These are phyloP conservation scores for Pulveroboletus frians DNA, from an alignment of 768 basidiomycete species.

Conservation along the genomic window DNA sequence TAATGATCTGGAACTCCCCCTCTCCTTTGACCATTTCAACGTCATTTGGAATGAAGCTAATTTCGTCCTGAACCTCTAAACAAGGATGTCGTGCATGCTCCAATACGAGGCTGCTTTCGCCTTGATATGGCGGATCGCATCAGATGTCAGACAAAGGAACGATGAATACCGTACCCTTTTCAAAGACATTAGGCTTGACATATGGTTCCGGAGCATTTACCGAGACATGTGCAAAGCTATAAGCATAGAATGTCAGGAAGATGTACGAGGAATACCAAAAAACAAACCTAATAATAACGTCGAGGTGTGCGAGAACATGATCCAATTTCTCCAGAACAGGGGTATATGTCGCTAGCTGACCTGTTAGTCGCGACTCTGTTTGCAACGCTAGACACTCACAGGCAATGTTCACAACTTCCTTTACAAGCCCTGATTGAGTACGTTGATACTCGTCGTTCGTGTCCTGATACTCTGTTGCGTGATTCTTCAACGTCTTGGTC, in stretches of 20 bases:
- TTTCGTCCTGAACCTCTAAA: conserved; percentile 91
- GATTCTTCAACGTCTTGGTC: conserved; percentile 64
- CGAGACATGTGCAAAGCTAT: conserved; percentile 88
- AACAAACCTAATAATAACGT: conserved; percentile 80
- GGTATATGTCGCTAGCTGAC: conserved; percentile 76
- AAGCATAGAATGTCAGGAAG: neutral
- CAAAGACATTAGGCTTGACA: conserved; percentile 74
- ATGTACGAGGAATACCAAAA: neutral
- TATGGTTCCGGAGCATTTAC: conserved; percentile 83
- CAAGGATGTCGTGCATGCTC: conserved; percentile 93
- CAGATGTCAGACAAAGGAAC: neutral
- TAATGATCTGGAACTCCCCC: conserved; percentile 95
- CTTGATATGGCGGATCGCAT: conserved; percentile 34
- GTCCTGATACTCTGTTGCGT: conserved; percentile 69
- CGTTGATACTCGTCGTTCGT: conserved; percentile 63
- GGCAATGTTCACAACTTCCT: conserved; percentile 89
- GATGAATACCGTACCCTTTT: conserved; percentile 52
- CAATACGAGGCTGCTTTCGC: conserved; percentile 73
- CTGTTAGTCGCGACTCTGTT: neutral
- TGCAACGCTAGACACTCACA: conserved; percentile 42
- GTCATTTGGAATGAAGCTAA: conserved; percentile 94
- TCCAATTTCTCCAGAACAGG: conserved; percentile 84
- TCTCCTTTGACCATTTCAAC: conserved; percentile 91
- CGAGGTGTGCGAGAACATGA: conserved; percentile 79
- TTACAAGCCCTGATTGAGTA: conserved; percentile 78